Base-by-base conservation (phyloP, 1,139 yeast species). In the Suhomyces bolitotheri region DNA sequence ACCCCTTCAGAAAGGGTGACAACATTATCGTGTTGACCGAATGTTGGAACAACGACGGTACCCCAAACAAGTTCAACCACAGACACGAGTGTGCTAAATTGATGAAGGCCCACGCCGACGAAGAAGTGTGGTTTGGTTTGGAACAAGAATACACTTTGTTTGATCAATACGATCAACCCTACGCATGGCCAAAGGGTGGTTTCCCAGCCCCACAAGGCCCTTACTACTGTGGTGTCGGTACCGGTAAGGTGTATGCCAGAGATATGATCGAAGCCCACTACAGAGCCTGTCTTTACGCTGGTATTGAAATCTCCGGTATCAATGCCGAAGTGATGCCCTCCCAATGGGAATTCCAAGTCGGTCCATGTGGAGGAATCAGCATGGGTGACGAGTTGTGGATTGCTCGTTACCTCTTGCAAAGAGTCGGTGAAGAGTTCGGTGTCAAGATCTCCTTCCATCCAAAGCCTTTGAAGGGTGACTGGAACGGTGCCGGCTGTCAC, bases 401-500 rank as follows among this genome's bases (percentile, higher is more conserved):
- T 58, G 94, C 97, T 46, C 83, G 98, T 71, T 92, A 87, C 68
- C 75, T 92, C 56, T 75, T 92, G 61, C 82, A 80, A 69, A 84
- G 97, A 71, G 95, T 89, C 42, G 97, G 97, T 51, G 98, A 92
- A 75, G 98, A 92, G 69, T 92, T 92, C 60, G 97, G 96, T 62
- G 95, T 92, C 64, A 90, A 89, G 82, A 90, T 92, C 56, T 88
- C 97, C 33, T 84, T 90, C 84, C 98, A 92, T 78, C 98, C 98
- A 69, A 92, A 92, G 80, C 98, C 97, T 53, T 78, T 89, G 68
- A 80, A 83, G 76, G 98, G 98, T 56, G 97, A 92, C 71, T 92
- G 97, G 97, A 92, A 92, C 70, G 98, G 98, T 76, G 97, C 98
- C 65, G 98, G 98, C 59, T 90, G 97, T 78, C 98, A 92, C 74